Base-by-base conservation (phyloP, 441 rosid species). In the Erodium texanum region DNA sequence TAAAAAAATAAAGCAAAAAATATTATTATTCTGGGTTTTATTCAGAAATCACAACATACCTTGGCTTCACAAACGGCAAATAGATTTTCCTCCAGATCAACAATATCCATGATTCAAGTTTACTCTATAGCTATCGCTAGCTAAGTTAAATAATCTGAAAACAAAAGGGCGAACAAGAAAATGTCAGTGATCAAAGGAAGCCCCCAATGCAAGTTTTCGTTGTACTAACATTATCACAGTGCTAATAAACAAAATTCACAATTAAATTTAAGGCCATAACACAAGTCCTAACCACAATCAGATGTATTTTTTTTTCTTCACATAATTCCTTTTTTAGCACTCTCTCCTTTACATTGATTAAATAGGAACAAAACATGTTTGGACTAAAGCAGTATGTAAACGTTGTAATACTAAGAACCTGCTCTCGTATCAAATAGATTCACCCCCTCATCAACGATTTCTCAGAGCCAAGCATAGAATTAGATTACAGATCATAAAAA, bases 51-150 rank as follows among this genome's bases (percentile, higher is more conserved):
- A 8, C 24, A 27, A 11, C 76, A 71, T 83, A 95, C 99, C 99
- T 92, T 92, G 69, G 97, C 96, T 85, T 95, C 99, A 70, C 85
- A 82, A 9, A 85, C 95, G 6, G 96, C 95, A 75, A 95, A 92
- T 45, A 90, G 81, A 75, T 78, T 92, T 77, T 95, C 97, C 77
- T 95, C 98, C 63, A 92, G 89, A 79, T 90, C 96, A 23, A 77
- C 75, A 34, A 79, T 74, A 75, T 92, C 99, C 99, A 95, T 92
- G 63, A 63, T 78, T 78, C 73, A 72, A 81, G 71, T 34, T 82
- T 81, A 81, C 77, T 45, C 45, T 68, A 58, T 70, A 71, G 70
- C 68, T 18, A 66, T 74, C 74, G 71, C 62, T 59, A 20, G 41
- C 70, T 73, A 78, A 58, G 24, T 78, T 84, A 81, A 63, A 45